Conservation (phyloP, 805 yeast genomes). For the Tetrapisispora namnaoensis region DNA sequence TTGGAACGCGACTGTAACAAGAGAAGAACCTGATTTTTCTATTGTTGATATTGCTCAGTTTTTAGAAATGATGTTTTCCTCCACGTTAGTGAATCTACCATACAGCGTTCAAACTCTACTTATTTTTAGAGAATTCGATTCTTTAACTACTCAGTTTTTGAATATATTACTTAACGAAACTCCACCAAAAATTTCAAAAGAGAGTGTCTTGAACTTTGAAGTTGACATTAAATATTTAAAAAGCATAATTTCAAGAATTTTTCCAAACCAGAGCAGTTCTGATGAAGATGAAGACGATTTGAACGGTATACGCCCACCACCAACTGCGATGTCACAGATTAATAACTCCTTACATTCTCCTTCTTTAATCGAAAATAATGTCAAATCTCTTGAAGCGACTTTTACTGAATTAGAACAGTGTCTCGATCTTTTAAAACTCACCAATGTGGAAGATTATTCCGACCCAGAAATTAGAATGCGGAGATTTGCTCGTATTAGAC, state of each 20-base stretch:
- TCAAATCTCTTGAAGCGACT: conserved; percentile 56
- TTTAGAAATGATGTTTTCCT: conserved; percentile 73
- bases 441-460: conserved; percentile 53
- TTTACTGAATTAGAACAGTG: conserved; percentile 74
- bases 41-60: conserved; percentile 79
- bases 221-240: conserved; percentile 74
- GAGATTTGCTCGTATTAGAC: conserved; percentile 63
- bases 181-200: conserved; percentile 43
- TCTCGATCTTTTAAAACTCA: conserved; percentile 57
- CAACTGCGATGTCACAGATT: conserved; percentile 10
- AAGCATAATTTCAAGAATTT: conserved; percentile 30
- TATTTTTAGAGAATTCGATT: conserved; percentile 80
- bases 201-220: conserved; percentile 63
- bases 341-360: conserved; percentile 12
- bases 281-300: conserved; percentile 9
- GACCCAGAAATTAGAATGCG: conserved; percentile 47
- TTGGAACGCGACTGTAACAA: conserved; percentile 51
- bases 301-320: conserved; percentile 16
- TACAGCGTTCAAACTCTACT: conserved; percentile 65
- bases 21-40: conserved; percentile 58
- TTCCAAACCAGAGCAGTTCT: conserved; percentile 18
- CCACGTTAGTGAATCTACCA: conserved; percentile 78
- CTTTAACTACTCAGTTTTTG: conserved; percentile 62
- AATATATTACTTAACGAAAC: conserved; percentile 46
- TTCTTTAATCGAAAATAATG: conserved; percentile 24